phyloP scores from a whole-genome alignment of 805 yeast species.

The Grigorovia transvaalensis region DNA sequence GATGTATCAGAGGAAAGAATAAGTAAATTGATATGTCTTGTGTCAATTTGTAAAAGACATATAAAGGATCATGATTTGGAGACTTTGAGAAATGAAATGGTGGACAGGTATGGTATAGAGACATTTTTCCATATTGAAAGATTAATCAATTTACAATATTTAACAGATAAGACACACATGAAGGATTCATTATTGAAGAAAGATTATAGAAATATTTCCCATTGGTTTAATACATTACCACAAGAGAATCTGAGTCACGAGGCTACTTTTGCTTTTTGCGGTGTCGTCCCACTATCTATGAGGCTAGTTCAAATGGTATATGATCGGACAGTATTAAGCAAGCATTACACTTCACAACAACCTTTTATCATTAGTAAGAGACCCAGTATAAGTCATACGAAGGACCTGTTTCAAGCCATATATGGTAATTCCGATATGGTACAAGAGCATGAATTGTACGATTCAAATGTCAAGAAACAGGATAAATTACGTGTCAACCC shows the following conservation, averaged over 20 bases:
- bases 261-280: slow-evolving; percentile 57
- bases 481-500: neutral
- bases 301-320: slow-evolving; percentile 64
- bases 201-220: slow-evolving; percentile 17
- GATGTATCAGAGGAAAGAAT: slow-evolving; percentile 34
- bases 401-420: slow-evolving; percentile 17
- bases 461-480: slow-evolving; percentile 6
- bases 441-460: slow-evolving; percentile 14
- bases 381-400: slow-evolving; percentile 16
- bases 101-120: slow-evolving; percentile 54
- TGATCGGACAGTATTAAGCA: slow-evolving; percentile 42
- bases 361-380: slow-evolving; percentile 24
- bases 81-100: slow-evolving; percentile 41
- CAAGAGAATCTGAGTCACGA: slow-evolving; percentile 8
- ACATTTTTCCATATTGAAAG: slow-evolving; percentile 18
- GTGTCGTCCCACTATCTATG: slow-evolving; percentile 66
- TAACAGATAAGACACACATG: slow-evolving; percentile 9
- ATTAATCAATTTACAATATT: slow-evolving; percentile 11
- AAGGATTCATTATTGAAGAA: slow-evolving; percentile 8
- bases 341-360: slow-evolving; percentile 23
- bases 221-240: slow-evolving; percentile 21
- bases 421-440: slow-evolving; percentile 15
- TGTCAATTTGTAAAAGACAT: slow-evolving; percentile 59
- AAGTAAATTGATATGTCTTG: slow-evolving; percentile 44
- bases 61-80: slow-evolving; percentile 54